Evolutionary conservation across 139 green algal genomes (phyloP).

Genomic region (Chlorella sp.): DNA sequence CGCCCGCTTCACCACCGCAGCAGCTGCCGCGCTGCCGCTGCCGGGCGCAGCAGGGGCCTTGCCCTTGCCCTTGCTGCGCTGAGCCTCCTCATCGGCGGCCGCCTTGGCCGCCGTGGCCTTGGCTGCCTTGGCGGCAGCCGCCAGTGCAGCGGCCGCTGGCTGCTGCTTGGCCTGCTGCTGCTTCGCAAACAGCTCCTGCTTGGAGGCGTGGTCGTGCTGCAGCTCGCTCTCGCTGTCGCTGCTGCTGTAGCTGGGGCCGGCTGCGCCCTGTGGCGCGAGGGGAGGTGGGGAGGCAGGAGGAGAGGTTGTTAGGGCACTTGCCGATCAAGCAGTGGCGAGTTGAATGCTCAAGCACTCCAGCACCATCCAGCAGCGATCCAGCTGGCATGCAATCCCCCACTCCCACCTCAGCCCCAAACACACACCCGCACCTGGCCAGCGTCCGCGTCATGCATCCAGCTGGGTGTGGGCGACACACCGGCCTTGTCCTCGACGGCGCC

Average conservation of each 20-base stretch:
- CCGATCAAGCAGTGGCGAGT: background rate
- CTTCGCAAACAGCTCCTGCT: background rate
- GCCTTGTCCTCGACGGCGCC: background rate
- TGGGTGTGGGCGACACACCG: background rate
- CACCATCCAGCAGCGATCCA: background rate
- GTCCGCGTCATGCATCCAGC: constrained; percentile 1
- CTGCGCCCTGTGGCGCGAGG: background rate
- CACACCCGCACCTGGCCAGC: background rate
- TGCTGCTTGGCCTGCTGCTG: background rate
- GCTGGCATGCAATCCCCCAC: background rate
- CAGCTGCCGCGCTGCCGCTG: background rate
- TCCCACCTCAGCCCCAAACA: background rate
- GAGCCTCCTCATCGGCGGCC: background rate
- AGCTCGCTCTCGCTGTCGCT: constrained; percentile 28
- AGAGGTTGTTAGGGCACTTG: background rate
- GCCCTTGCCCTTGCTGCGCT: constrained; percentile 8
- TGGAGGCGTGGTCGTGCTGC: constrained; percentile 21
- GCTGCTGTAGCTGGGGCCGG: background rate
- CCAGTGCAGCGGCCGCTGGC: background rate
- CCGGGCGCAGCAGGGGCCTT: background rate
- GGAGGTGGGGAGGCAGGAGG: background rate
- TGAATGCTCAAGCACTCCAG: background rate
- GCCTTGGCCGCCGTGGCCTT: background rate
- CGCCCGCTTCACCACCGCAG: background rate
- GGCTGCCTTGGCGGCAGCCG: background rate